phyloP scores from a whole-genome alignment of 306 rosid genomes.

The Dryas drummondii region DNA sequence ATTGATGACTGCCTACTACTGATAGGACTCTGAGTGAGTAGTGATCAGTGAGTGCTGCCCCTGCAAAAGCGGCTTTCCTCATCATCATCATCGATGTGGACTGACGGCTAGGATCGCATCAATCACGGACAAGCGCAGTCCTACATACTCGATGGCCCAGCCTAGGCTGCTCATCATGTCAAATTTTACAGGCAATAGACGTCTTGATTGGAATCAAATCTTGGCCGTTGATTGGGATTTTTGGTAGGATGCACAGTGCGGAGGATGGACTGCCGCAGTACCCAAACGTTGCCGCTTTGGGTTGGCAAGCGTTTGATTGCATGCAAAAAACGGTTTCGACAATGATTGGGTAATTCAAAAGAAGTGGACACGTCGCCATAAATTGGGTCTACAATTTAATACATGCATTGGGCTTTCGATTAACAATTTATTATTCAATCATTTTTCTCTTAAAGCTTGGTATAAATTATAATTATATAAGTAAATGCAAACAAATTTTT shows the following conservation, averaged over 20 bases:
- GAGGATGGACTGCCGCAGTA: neutral
- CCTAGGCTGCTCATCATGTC: neutral
- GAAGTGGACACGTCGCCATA: slow-evolving; percentile 31
- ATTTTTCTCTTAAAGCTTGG: slow-evolving; percentile 22
- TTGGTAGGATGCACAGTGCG: neutral
- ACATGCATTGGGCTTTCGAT: neutral
- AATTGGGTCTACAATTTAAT: slow-evolving; percentile 8
- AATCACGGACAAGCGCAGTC: slow-evolving; percentile 2
- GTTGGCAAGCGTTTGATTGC: neutral
- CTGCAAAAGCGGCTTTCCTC: slow-evolving; percentile 32
- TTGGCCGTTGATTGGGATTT: neutral
- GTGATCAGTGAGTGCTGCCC: neutral
- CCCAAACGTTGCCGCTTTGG: neutral
- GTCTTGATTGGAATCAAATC: neutral
- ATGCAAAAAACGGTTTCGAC: slow-evolving; percentile 21
- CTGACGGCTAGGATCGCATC: slow-evolving; percentile 34
- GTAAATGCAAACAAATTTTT: neutral
- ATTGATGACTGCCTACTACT: neutral
- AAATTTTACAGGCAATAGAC: neutral
- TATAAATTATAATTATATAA: neutral
- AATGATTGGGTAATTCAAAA: slow-evolving; percentile 39
- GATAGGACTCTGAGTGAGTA: neutral
- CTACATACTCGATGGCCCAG: neutral
- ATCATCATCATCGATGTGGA: neutral
- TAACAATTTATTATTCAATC: slow-evolving; percentile 27